Conservation (phyloP, 2,329 filamentous ascomycete species). For the Xylaria sp. region DNA sequence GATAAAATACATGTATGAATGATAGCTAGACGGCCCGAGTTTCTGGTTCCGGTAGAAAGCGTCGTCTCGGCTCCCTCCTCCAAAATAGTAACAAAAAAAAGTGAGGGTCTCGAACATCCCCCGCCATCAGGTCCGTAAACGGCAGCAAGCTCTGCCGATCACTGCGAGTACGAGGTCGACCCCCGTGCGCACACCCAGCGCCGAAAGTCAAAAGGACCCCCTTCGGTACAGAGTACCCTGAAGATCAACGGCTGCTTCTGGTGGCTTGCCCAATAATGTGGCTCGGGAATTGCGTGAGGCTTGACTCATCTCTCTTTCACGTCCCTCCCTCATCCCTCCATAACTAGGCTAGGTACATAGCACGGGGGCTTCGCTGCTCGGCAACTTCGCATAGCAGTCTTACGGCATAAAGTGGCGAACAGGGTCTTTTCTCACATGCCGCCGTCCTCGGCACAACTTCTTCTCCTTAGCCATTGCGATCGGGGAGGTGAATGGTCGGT, state of each 20-base stretch:
- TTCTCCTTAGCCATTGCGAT: neutral
- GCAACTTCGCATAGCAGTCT: neutral
- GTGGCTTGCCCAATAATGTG: constrained; percentile 13
- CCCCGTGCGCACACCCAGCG: constrained; percentile 18
- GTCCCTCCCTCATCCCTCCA: neutral
- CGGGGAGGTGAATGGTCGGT: neutral
- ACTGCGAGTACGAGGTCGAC: neutral
- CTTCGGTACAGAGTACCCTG: neutral
- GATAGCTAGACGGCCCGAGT: too few species aligned
- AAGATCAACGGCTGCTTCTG: constrained; percentile 6
- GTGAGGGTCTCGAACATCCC: neutral
- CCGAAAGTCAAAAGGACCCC: neutral
- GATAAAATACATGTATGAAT: too few species aligned
- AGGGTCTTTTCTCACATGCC: neutral
- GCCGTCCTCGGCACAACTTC: neutral
- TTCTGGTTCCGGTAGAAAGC: neutral
- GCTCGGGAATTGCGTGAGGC: constrained; percentile 12
- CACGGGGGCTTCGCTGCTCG: neutral
- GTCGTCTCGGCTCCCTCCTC: neutral
- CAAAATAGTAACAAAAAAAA: neutral
- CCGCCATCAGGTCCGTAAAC: constrained; percentile 22
- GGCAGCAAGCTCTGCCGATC: constrained; percentile 28
- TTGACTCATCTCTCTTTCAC: constrained; percentile 15
- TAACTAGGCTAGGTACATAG: neutral
- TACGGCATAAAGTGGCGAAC: constrained; percentile 17